phyloP scores from a whole-genome alignment of 1,284 basidiomycete species.

The Volvariella surrecta region DNA sequence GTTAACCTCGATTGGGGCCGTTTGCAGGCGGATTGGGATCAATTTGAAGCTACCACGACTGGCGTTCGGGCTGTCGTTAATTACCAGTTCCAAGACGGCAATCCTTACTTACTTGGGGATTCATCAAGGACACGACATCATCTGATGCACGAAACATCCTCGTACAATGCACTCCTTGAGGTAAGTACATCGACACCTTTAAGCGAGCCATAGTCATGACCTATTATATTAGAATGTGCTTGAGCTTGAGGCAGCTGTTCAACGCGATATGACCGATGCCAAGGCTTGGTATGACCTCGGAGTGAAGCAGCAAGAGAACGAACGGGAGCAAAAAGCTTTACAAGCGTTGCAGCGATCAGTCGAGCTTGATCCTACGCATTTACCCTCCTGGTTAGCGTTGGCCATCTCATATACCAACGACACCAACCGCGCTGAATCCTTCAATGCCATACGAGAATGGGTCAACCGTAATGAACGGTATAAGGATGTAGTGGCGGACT shows the following conservation, averaged over 20 bases:
- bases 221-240: conserved; percentile 61
- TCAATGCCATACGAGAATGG: conserved; percentile 82
- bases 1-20: conserved; percentile 27
- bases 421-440: conserved; percentile 63
- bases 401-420: conserved; percentile 94
- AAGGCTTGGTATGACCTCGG: conserved; percentile 88
- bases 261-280: conserved; percentile 67
- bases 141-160: conserved; percentile 37
- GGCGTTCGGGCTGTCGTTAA: conserved; percentile 49
- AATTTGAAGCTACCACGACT: conserved; percentile 59
- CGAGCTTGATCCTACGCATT: conserved; percentile 69
- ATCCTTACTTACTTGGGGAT: conserved; percentile 69
- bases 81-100: conserved; percentile 78
- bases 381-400: conserved; percentile 86
- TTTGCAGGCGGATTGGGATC: conserved; percentile 81
- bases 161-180: conserved; percentile 42
- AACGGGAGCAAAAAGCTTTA: conserved; percentile 89
- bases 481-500: conserved; percentile 34
- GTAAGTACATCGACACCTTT: conserved; percentile 29
- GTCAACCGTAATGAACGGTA: conserved; percentile 54
- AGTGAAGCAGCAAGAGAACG: conserved; percentile 97
- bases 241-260: conserved; percentile 87
- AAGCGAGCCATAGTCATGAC: conserved; percentile 8
- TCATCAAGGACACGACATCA: conserved; percentile 49
- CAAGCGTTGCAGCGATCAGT: conserved; percentile 79